Percentiles rank a stretch among this genome's conserved stretches.
These are phyloP conservation scores for Diaporthe capsici DNA, from an alignment of 2,329 filamentous ascomycete genomes.

Conservation along the genomic window DNA sequence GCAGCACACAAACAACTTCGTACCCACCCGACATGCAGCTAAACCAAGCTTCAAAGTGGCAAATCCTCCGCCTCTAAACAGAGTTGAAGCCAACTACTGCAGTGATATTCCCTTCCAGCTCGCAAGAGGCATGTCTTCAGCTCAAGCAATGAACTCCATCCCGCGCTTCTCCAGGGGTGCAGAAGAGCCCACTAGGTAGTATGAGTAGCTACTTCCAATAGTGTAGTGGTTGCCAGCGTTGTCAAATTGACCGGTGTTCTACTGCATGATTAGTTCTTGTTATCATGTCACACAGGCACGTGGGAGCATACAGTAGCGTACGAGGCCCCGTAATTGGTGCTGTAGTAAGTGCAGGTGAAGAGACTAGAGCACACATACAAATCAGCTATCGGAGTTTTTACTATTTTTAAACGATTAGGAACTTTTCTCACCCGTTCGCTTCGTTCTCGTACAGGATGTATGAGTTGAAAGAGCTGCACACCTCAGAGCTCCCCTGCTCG, in stretches of 20 bases:
- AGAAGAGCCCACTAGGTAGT: constrained; percentile 36
- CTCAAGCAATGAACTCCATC: neutral
- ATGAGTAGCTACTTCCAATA: constrained; percentile 39
- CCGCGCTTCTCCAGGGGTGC: constrained; percentile 5
- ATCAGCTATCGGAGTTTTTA: constrained; percentile 18
- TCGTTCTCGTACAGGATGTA: constrained; percentile 40
- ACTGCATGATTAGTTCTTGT: constrained; percentile 11
- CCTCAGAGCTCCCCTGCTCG: constrained; percentile 38
- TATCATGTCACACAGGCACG: neutral
- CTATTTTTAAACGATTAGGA: constrained; percentile 10
- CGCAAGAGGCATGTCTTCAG: neutral
- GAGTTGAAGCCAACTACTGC: neutral
- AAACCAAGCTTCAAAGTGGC: neutral
- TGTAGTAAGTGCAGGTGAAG: constrained; percentile 43
- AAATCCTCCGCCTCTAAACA: neutral
- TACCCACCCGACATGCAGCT: constrained; percentile 1
- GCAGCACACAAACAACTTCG: neutral
- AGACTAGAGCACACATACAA: constrained; percentile 14
- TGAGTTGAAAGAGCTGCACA: constrained; percentile 43
- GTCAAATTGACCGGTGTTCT: constrained; percentile 41
- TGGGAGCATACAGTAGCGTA: constrained; percentile 36
- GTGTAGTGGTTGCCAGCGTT: constrained; percentile 35
- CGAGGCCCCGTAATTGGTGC: constrained; percentile 32
- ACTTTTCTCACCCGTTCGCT: neutral
- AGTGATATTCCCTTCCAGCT: neutral